These are phyloP conservation scores for Adenanthera pavonina DNA, from an alignment of 306 rosid species.

Conservation along the genomic window DNA sequence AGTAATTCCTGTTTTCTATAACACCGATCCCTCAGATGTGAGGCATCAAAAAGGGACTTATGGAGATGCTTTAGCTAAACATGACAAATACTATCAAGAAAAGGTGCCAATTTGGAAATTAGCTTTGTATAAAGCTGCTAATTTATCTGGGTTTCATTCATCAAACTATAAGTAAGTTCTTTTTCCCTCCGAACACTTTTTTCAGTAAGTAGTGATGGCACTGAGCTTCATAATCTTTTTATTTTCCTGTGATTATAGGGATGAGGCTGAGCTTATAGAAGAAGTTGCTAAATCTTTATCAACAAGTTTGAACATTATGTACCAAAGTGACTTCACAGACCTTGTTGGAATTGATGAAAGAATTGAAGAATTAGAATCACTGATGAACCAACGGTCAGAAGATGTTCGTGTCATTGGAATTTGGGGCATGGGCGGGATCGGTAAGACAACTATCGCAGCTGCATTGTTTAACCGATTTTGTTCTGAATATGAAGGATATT, in stretches of 20 bases:
- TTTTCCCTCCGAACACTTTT: neutral
- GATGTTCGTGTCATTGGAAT: conserved; percentile 40
- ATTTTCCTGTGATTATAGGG: conserved; percentile 29
- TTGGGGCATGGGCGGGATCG: conserved; percentile 42
- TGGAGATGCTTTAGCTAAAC: neutral
- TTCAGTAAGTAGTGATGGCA: neutral
- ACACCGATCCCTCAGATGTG: conserved; percentile 20
- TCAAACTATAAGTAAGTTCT: conserved; percentile 30
- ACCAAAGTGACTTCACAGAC: conserved; percentile 36
- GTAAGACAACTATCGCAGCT: conserved; percentile 21
- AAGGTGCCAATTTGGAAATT: conserved; percentile 12
- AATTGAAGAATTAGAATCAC: conserved; percentile 31
- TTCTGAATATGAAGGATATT: conserved; percentile 37
- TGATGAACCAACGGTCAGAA: conserved; percentile 13
- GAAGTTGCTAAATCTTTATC: conserved; percentile 33
- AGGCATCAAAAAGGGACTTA: conserved; percentile 13
- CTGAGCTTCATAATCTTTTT: neutral
- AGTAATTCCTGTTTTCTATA: conserved; percentile 29
- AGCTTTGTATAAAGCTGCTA: neutral
- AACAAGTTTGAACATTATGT: conserved; percentile 35
- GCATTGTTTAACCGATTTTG: conserved; percentile 31
- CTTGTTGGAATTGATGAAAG: conserved; percentile 38
- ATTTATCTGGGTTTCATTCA: conserved; percentile 25
- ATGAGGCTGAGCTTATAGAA: conserved; percentile 43
- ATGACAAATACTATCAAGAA: neutral